Conservation (phyloP, 2,329 filamentous ascomycete species). For the Truncatella angustata region DNA sequence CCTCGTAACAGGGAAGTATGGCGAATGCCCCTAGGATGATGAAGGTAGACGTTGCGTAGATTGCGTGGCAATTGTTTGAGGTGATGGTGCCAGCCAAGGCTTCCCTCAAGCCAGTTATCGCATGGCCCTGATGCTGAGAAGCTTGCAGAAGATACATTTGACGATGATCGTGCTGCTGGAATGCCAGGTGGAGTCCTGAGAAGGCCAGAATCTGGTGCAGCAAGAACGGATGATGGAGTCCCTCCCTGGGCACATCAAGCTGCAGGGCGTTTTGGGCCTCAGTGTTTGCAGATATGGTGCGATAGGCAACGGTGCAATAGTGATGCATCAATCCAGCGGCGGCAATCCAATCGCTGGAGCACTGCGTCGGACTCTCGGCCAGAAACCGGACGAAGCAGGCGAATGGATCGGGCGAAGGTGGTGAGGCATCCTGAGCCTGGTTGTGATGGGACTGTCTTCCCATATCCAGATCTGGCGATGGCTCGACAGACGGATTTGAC, state of each 20-base stretch:
- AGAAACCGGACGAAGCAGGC: not conserved
- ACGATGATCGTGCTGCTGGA: not conserved
- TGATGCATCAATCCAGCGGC: not conserved
- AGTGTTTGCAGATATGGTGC: not conserved
- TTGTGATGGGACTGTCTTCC: too few relatives aligned
- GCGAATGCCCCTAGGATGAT: not conserved
- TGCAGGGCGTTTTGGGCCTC: not conserved
- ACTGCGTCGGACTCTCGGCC: not conserved
- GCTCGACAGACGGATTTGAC: too few relatives aligned
- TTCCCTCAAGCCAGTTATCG: not conserved
- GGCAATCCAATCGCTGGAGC: not conserved
- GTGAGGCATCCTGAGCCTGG: too few relatives aligned
- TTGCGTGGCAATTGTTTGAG: not conserved
- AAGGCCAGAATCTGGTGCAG: slow-evolving; percentile 4
- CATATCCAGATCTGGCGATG: too few relatives aligned
- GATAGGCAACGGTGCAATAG: not conserved
- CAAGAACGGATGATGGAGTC: not conserved
- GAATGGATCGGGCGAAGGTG: not conserved
- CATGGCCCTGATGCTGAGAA: not conserved
- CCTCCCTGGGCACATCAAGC: not conserved
- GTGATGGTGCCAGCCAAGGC: not conserved
- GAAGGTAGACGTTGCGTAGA: not conserved
- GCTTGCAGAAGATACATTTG: not conserved
- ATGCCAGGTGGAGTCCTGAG: not conserved
- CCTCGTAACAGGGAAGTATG: not conserved